phyloP scores from a whole-genome alignment of 257 asterid species.

The Salvia miltiorrhiza region DNA sequence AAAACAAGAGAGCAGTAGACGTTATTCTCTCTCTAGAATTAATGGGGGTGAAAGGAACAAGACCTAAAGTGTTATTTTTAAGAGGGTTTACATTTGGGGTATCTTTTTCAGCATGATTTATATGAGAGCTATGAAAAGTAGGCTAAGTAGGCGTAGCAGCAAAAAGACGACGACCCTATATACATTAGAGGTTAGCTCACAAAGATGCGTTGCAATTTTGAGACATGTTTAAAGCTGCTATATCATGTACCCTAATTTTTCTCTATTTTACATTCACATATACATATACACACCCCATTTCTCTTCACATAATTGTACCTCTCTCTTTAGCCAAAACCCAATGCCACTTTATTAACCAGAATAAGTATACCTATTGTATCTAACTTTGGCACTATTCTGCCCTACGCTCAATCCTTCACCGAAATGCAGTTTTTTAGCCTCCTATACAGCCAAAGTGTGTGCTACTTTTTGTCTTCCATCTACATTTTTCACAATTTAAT shows the following conservation, averaged over 20 bases:
- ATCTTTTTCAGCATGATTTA: constrained; percentile 23
- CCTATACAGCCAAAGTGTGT: no score
- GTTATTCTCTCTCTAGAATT: constrained; percentile 32
- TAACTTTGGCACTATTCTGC: constrained; percentile 6
- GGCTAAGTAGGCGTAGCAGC: background rate
- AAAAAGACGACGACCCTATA: constrained; percentile 42
- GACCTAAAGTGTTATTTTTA: constrained; percentile 3
- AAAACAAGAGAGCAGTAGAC: constrained; percentile 50
- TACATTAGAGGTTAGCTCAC: constrained; percentile 34
- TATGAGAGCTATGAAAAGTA: constrained; percentile 9
- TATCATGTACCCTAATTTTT: background rate
- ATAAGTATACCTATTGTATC: constrained; percentile 1
- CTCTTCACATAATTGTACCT: background rate
- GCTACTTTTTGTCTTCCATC: no score
- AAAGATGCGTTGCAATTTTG: constrained; percentile 8
- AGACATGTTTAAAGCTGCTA: constrained; percentile 62
- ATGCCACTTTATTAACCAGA: constrained; percentile 15
- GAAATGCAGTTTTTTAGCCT: background rate
- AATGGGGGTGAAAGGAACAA: constrained; percentile 38
- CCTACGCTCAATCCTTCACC: background rate
- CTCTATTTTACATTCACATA: background rate
- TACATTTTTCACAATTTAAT: no score
- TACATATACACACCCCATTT: background rate
- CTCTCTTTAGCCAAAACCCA: constrained; percentile 1
- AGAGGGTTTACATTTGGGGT: constrained; percentile 16